Evolutionary conservation across 345 rosid genomes (phyloP).

Genomic region (Conringia planisiliqua): DNA sequence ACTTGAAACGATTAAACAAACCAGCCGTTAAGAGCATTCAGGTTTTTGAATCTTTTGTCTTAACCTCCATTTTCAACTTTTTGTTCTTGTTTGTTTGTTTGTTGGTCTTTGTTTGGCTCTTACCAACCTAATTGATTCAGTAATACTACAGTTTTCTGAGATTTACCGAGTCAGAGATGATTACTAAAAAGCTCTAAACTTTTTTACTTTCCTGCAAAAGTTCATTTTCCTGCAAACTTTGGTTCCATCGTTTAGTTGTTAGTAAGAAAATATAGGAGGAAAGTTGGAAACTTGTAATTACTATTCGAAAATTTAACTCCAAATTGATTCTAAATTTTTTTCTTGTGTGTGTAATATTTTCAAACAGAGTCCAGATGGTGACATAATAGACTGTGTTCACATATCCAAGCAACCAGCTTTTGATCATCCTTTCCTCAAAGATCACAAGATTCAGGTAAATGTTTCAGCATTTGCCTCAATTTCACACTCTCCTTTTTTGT

Average conservation of each 20-base stretch:
- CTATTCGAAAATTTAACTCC: background rate
- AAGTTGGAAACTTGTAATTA: slow-evolving; percentile 6
- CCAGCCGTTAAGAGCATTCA: slow-evolving; percentile 69
- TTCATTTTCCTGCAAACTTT: background rate
- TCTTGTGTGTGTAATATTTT: slow-evolving; percentile 13
- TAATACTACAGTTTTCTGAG: background rate
- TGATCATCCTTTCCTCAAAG: slow-evolving; percentile 71
- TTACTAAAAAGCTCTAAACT: background rate
- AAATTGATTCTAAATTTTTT: background rate
- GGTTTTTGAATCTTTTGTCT: slow-evolving; percentile 27
- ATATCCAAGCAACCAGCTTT: slow-evolving; percentile 69
- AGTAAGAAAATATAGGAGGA: slow-evolving; percentile 25
- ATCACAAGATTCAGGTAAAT: slow-evolving; percentile 72
- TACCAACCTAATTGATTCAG: background rate
- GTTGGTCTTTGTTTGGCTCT: slow-evolving; percentile 33
- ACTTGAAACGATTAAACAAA: slow-evolving; percentile 85
- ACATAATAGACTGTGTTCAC: slow-evolving; percentile 59
- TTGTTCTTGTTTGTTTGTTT: background rate
- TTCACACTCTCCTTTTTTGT: background rate
- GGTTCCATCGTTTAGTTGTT: background rate
- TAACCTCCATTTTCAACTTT: background rate
- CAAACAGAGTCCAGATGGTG: slow-evolving; percentile 62
- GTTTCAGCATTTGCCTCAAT: background rate
- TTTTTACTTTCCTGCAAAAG: background rate
- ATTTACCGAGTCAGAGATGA: background rate